Evolutionary conservation across 148 eudicot genomes (phyloP).

Genomic region (Fagopyrum esculentum): DNA sequence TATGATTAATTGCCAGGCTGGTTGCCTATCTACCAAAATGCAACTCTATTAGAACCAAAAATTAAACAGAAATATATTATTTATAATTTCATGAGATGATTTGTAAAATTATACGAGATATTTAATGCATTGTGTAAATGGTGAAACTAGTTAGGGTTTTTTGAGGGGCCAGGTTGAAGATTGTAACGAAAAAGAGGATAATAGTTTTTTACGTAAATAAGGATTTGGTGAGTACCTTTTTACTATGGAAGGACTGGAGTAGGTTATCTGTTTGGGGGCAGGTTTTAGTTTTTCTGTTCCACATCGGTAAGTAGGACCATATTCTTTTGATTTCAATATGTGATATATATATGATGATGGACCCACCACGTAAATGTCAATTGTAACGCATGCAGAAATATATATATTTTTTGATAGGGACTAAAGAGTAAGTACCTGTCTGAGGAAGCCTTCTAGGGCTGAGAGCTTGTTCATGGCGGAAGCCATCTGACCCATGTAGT

Average conservation of each 20-base stretch:
- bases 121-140: too few relatives aligned
- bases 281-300: constrained; percentile 11
- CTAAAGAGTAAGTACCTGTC: constrained; percentile 36
- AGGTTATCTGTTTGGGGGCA: constrained; percentile 17
- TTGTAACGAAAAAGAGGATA: neutral
- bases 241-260: constrained; percentile 11
- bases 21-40: neutral
- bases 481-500: constrained; percentile 62
- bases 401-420: neutral
- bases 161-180: neutral
- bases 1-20: neutral
- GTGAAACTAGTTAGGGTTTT: neutral
- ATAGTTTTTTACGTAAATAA: neutral
- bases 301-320: constrained; percentile 5
- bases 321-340: neutral
- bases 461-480: constrained; percentile 61
- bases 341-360: neutral
- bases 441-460: constrained; percentile 51
- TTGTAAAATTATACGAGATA: neutral
- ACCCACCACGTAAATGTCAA: neutral
- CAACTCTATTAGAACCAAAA: neutral
- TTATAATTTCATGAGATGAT: neutral
- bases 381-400: neutral
- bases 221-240: neutral
- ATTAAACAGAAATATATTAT: neutral